Percentiles rank a stretch among this genome's conserved stretches.
Evolutionary conservation across 495 filamentous ascomycete genomes (phyloP).

Genomic region (Durotheca rogersii): DNA sequence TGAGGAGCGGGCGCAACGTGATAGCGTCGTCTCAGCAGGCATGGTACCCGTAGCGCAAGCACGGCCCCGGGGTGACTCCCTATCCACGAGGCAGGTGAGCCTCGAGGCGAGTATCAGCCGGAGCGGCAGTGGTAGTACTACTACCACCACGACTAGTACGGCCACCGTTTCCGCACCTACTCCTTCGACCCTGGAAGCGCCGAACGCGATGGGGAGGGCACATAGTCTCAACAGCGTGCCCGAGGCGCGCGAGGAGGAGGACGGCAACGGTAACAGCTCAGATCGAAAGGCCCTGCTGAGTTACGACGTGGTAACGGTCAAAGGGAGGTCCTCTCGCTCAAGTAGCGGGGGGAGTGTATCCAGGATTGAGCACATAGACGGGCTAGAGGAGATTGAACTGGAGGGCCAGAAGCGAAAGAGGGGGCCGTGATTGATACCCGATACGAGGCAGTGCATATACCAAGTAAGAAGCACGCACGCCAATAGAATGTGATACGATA

Average conservation of each 20-base stretch:
- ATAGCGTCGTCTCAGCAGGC: slow-evolving; percentile 22
- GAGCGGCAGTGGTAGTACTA: slow-evolving; percentile 7
- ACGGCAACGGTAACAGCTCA: slow-evolving; percentile 2
- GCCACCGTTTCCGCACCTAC: neutral
- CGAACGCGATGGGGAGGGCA: slow-evolving; percentile 14
- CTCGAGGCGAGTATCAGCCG: slow-evolving; percentile 25
- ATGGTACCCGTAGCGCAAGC: slow-evolving; percentile 15
- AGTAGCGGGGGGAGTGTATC: slow-evolving; percentile 18
- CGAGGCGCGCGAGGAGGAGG: slow-evolving; percentile 32
- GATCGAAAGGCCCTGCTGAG: slow-evolving; percentile 16
- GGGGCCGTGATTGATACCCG: slow-evolving; percentile 20
- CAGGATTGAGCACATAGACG: slow-evolving; percentile 25
- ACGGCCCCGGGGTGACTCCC: slow-evolving; percentile 22
- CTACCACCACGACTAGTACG: neutral
- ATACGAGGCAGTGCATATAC: neutral
- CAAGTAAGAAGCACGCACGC: neutral
- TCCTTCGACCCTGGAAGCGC: slow-evolving; percentile 17
- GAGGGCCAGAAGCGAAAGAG: slow-evolving; percentile 15
- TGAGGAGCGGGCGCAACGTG: slow-evolving; percentile 11
- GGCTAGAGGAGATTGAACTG: slow-evolving; percentile 31
- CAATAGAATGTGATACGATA: neutral
- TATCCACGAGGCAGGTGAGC: slow-evolving; percentile 27
- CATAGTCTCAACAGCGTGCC: slow-evolving; percentile 34
- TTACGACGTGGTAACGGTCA: neutral
- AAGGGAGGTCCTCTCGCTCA: slow-evolving; percentile 12